Conservation (phyloP, 768 basidiomycete genomes). For the Exidia glandulosa region DNA sequence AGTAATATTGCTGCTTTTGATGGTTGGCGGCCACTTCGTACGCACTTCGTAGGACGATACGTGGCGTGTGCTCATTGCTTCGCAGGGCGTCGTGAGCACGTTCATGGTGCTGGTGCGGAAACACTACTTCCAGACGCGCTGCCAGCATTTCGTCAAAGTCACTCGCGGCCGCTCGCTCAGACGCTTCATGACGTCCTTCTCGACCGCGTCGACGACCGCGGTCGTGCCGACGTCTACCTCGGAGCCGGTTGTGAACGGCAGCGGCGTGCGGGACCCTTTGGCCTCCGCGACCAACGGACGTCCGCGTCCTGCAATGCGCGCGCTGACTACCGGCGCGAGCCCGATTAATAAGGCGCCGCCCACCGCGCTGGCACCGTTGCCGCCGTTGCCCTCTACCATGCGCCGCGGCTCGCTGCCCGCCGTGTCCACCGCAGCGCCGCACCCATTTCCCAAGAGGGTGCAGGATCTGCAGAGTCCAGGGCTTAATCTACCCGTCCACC, state of each 20-base stretch:
- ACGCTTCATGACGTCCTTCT: background rate
- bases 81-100: background rate
- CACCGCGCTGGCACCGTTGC: background rate
- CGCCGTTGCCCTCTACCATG: too few species aligned
- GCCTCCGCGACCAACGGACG: too few species aligned
- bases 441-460: too few species aligned
- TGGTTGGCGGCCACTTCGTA: constrained; percentile 18
- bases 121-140: constrained; percentile 1
- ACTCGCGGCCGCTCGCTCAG: background rate
- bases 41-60: background rate
- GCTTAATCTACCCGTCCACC: too few species aligned
- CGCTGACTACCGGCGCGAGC: background rate
- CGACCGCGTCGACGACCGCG: background rate
- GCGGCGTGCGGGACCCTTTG: too few species aligned
- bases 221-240: background rate
- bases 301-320: too few species aligned
- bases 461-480: too few species aligned
- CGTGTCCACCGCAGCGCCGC: background rate
- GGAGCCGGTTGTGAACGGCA: background rate
- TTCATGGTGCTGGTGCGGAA: constrained; percentile 1
- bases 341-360: background rate
- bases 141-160: background rate
- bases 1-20: constrained; percentile 20
- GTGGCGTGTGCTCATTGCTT: background rate
- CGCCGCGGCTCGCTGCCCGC: background rate